Percentiles rank a stretch among this genome's conserved stretches.
Conservation (phyloP, 2,329 filamentous ascomycete species). For the Trichoderma cornu-damae region DNA sequence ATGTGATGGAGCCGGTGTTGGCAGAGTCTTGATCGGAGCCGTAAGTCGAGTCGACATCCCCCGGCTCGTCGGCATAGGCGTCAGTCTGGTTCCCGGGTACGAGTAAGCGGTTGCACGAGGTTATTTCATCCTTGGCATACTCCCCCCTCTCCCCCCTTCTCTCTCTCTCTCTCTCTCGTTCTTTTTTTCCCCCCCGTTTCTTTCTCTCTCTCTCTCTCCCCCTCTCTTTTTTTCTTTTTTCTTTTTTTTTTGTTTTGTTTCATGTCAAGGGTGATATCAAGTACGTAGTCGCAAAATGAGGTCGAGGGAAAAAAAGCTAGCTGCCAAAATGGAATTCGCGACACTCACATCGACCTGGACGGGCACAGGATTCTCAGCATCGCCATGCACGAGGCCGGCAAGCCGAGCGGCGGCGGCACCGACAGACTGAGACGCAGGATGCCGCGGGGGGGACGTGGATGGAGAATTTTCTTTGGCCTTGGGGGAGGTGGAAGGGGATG, state of each 20-base stretch:
- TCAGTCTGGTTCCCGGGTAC: constrained; percentile 13
- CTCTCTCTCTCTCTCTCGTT: not conserved
- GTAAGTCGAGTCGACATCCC: constrained; percentile 34
- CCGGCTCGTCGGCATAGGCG: constrained; percentile 21
- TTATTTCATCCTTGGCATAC: not conserved
- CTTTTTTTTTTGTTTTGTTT: no score
- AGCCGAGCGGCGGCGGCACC: not conserved
- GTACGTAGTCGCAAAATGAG: no score
- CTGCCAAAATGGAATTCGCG: not conserved
- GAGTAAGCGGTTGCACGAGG: not conserved
- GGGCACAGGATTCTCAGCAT: constrained; percentile 22
- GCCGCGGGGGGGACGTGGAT: constrained; percentile 1
- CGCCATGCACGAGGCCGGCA: constrained; percentile 8
- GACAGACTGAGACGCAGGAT: not conserved
- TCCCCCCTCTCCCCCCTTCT: not conserved
- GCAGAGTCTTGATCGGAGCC: constrained; percentile 30
- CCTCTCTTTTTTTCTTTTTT: no score
- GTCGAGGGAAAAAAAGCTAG: not conserved
- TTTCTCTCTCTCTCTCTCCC: no score
- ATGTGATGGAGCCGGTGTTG: constrained; percentile 36
- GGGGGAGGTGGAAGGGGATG: not conserved
- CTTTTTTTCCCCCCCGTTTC: no score
- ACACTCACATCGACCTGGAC: constrained; percentile 26
- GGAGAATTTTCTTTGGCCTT: constrained; percentile 1
- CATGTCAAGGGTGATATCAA: no score